These are phyloP conservation scores for Phytophthora ramorum DNA, from an alignment of 352 stramenopile species.

Conservation along the genomic window DNA sequence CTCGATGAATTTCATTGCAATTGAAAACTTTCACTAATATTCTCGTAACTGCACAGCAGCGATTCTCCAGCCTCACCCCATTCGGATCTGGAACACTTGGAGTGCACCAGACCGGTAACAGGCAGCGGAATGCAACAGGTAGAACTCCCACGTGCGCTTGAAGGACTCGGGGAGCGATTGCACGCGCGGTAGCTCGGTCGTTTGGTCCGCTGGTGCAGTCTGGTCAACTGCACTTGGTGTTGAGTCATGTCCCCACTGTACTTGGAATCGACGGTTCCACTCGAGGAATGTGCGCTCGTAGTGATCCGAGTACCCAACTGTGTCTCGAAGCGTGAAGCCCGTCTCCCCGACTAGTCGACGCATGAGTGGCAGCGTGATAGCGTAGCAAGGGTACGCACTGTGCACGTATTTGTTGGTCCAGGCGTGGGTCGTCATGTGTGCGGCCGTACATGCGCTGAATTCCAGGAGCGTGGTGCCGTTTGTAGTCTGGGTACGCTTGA, in stretches of 20 bases:
- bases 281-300: constrained; percentile 87
- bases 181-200: constrained; percentile 12
- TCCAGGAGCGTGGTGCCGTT: constrained; percentile 70
- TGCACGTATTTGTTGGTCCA: constrained; percentile 91
- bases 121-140: constrained; percentile 86
- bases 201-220: not conserved
- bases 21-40: too few species aligned
- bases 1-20: too few species aligned
- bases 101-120: constrained; percentile 80
- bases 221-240: constrained; percentile 8
- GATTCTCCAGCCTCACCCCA: constrained; percentile 33
- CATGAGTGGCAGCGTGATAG: constrained; percentile 61
- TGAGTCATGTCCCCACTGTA: constrained; percentile 47
- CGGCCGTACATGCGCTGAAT: constrained; percentile 67
- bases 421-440: constrained; percentile 72
- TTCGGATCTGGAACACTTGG: constrained; percentile 73
- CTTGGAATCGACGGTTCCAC: constrained; percentile 85
- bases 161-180: constrained; percentile 77
- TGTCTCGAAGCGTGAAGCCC: constrained; percentile 72
- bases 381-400: constrained; percentile 62
- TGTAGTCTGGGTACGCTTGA: constrained; percentile 67
- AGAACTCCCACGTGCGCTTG: constrained; percentile 90
- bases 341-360: constrained; percentile 52
- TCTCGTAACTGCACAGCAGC: not conserved
- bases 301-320: constrained; percentile 74